Conservation (phyloP, 2,329 filamentous ascomycete species). For the Colletotrichum tropicicola region DNA sequence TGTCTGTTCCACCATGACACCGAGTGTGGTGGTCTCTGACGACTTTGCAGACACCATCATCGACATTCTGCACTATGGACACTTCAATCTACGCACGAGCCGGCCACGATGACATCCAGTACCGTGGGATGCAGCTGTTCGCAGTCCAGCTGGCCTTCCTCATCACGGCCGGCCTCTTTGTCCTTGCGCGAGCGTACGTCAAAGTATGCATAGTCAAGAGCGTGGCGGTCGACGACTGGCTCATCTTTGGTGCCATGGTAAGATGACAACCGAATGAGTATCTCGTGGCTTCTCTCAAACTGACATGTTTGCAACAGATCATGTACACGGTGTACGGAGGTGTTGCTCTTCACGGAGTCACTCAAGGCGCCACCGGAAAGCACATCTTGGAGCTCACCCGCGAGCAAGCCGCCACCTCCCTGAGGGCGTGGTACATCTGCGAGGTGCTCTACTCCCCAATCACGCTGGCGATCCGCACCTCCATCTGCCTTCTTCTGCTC, state of each 20-base stretch:
- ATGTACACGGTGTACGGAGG: slow-evolving; percentile 43
- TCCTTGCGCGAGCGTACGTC: slow-evolving; percentile 54
- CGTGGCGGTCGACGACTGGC: slow-evolving; percentile 55
- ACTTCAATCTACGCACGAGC: not conserved
- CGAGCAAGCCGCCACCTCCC: slow-evolving; percentile 36
- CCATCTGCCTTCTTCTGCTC: slow-evolving; percentile 51
- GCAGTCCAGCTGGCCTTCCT: slow-evolving; percentile 40
- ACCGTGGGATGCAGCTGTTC: slow-evolving; percentile 31
- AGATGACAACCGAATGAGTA: slow-evolving; percentile 3
- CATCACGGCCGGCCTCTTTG: slow-evolving; percentile 43
- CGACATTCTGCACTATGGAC: slow-evolving; percentile 3
- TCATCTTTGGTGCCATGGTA: slow-evolving; percentile 57
- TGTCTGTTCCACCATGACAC: not conserved
- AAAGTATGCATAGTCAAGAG: slow-evolving; percentile 52
- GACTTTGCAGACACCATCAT: not conserved
- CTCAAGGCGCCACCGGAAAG: slow-evolving; percentile 37
- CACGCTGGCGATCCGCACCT: slow-evolving; percentile 49
- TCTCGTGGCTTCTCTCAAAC: not conserved
- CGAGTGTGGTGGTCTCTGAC: not conserved
- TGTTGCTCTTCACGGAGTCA: slow-evolving; percentile 43
- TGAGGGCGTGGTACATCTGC: slow-evolving; percentile 49
- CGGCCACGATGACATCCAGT: not conserved
- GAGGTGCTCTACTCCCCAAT: slow-evolving; percentile 50
- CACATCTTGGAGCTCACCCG: slow-evolving; percentile 32
- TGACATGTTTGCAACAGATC: slow-evolving; percentile 35